Conservation (phyloP, 208 protist genomes). For the Naegleria fowleri region DNA sequence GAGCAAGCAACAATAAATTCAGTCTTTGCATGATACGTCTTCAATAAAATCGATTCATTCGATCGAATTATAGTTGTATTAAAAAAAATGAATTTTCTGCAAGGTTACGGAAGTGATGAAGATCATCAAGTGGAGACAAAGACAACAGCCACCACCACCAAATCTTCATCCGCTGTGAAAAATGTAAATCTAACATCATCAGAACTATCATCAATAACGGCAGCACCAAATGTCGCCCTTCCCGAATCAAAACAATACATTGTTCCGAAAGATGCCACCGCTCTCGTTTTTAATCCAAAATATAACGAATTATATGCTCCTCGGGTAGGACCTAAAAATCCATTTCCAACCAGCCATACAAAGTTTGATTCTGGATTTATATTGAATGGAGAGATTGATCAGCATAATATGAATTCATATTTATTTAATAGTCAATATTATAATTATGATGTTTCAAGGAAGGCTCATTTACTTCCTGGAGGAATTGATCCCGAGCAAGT, state of each 20-base stretch:
- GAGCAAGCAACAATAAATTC: neutral
- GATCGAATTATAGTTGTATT: too few relatives aligned
- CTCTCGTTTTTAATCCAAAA: neutral
- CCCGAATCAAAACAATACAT: neutral
- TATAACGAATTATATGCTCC: neutral
- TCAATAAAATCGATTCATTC: too few relatives aligned
- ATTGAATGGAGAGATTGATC: neutral
- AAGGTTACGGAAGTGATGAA: neutral
- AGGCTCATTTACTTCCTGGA: neutral
- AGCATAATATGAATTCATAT: neutral
- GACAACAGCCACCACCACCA: neutral
- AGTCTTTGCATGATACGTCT: too few relatives aligned
- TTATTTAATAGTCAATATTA: slow-evolving; percentile 10
- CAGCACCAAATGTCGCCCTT: neutral
- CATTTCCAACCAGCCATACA: neutral
- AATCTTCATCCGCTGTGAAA: neutral
- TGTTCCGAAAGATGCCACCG: neutral
- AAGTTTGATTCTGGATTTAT: neutral
- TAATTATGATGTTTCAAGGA: neutral
- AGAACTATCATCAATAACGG: neutral
- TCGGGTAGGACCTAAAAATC: neutral
- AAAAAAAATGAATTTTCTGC: neutral
- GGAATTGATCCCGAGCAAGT: neutral
- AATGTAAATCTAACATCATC: neutral
- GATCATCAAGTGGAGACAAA: neutral